Base-by-base conservation (phyloP, 1,284 basidiomycete species). In the Tilletia horrida region DNA sequence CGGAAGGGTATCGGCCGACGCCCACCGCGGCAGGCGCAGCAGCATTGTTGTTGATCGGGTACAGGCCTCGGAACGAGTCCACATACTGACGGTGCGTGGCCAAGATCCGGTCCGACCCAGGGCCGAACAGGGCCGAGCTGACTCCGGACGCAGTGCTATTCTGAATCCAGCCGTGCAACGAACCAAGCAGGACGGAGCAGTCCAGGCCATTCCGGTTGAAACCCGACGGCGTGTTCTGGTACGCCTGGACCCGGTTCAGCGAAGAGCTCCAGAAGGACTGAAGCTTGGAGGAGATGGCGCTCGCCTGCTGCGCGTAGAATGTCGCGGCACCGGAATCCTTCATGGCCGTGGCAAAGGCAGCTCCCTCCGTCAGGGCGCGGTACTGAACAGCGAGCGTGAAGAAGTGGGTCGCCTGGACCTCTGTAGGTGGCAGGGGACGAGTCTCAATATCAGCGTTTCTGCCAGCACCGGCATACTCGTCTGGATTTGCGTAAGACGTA, bases 341-440 rank as follows among this genome's bases (percentile, higher is more conserved):
- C 66, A 78, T 70, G 3, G 68, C 59, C 18, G 31, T 65, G 11
- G 72, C 72, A 44, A 78, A 74, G 48, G 67, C 67, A 55, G 73
- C 75, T 14, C 76, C 76, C 45, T 76, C 76, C 9, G 72, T 65
- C 57, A 78, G 57, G 11, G 70, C 69, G 21, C 76, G 67, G 23
- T 70, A 71, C 65, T 73, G 73, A n/a, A 76, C 76, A 3, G 71
- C 66, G 13, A 76, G 68, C 2, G 72, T 76, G 66, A 74, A 76
- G 61, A 76, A 78, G 67, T 76, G 76, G 1, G 57, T 65, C 0
- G 55, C 74, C 31, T 72, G 44, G 3, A 75, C 71, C 64, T 75
- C 73, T 64, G 63, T 16, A 29, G 16, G 35, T n/a, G n/a, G n/a
- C n/a, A n/a, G n/a, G n/a, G n/a, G n/a, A n/a, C n/a, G n/a, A n/a